Percentiles rank a stretch among this genome's conserved stretches.
Conservation (phyloP, 306 rosid genomes). For the Trifolium repens region DNA sequence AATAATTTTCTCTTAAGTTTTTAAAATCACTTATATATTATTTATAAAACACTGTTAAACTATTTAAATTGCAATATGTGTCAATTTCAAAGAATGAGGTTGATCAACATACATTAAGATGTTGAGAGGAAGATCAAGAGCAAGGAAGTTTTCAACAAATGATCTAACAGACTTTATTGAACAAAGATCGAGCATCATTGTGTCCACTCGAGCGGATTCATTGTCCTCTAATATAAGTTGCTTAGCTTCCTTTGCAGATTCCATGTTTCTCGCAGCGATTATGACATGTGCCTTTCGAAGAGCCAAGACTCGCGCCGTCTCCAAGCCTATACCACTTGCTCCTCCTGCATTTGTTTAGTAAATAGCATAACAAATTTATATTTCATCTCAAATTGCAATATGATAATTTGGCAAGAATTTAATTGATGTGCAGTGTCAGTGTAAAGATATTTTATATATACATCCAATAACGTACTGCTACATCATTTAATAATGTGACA, state of each 20-base stretch:
- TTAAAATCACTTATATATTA: too few species aligned
- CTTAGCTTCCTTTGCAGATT: slow-evolving; percentile 74
- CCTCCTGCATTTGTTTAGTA: slow-evolving; percentile 62
- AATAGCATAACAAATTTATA: neutral
- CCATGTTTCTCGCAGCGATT: slow-evolving; percentile 77
- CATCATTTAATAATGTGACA: too few species aligned
- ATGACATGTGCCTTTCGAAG: slow-evolving; percentile 72
- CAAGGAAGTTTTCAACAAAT: slow-evolving; percentile 63
- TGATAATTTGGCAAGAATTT: too few species aligned
- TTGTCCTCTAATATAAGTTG: slow-evolving; percentile 51
- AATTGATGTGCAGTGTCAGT: too few species aligned
- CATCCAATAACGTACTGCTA: too few species aligned
- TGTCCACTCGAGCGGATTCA: slow-evolving; percentile 58
- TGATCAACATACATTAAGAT: slow-evolving; percentile 63
- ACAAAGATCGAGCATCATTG: slow-evolving; percentile 72
- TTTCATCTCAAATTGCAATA: too few species aligned
- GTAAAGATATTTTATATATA: too few species aligned
- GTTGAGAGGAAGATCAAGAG: slow-evolving; percentile 85
- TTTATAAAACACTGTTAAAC: too few species aligned
- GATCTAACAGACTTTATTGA: slow-evolving; percentile 66
- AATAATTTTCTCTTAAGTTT: too few species aligned
- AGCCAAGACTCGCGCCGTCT: slow-evolving; percentile 76
- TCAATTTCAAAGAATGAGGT: neutral
- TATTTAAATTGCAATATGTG: too few species aligned
- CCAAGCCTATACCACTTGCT: slow-evolving; percentile 93